Evolutionary conservation across 2,329 filamentous ascomycete genomes (phyloP), one percentile per base, ranked within the genome.

Genomic region (Emergomyces africanus): DNA sequence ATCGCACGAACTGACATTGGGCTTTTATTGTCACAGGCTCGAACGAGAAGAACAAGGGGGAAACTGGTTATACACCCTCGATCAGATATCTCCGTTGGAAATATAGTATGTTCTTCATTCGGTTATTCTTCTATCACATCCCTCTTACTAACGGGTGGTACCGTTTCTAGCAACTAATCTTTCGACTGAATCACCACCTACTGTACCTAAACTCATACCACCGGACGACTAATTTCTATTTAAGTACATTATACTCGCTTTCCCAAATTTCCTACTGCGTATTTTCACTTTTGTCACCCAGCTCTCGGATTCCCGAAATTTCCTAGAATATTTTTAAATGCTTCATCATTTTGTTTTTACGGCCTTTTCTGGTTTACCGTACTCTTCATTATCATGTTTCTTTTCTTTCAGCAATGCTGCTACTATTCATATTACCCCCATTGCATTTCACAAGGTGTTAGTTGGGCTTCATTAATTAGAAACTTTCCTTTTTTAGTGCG

Each of bases 11-110:
- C 51, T 53, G n/a, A 55, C 59, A 0, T n/a, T 41, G 41, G 14
- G n/a, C n/a, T 10, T 4, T 28, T 51, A 2, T n/a, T 51, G 49
- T 5, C 49, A 44, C 62, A 81, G 79, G 90, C 82, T 96, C 58
- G 83, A 88, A 66, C 88, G 86, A 59, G 94, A 97, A 75, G 94
- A 97, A 77, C 84, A 86, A 68, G 91, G 90, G 64, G 89, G 90
- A 59, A 95, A 96, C 70, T 99, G 94, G 94, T 82, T 96, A 63
- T 97, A 96, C 75, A 90, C 92, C 69, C 89, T 97, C 59, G 94
- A 99, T 72, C 87, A 95, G 72, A 86, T 99, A 70, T 95, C 94
- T 67, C 94, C 94, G 59, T 79, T 99, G 74, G 90, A 96, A 76
- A 97, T 99, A 68, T 99, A 99, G 73, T 75, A 71, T 68, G 74